phyloP scores from a whole-genome alignment of 2,329 filamentous ascomycete species.

The Amauroascus verrucosus region DNA sequence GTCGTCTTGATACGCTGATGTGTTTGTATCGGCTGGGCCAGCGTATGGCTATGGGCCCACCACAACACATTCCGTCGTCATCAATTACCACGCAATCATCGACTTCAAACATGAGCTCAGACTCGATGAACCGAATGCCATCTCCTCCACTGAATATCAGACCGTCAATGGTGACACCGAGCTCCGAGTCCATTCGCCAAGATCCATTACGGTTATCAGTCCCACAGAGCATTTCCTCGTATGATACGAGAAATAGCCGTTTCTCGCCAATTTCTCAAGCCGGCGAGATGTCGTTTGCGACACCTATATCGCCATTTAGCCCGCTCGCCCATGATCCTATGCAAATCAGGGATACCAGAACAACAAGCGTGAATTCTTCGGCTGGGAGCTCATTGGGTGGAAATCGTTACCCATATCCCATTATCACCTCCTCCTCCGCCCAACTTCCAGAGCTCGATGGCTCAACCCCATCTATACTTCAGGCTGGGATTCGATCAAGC shows the following conservation, averaged over 20 bases:
- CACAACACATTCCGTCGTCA: background rate
- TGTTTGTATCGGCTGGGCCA: slow-evolving; percentile 30
- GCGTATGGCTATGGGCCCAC: slow-evolving; percentile 18
- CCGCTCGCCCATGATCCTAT: background rate
- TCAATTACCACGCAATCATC: slow-evolving; percentile 4
- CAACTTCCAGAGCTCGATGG: slow-evolving; percentile 4
- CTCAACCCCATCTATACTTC: background rate
- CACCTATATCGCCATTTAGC: slow-evolving; percentile 1
- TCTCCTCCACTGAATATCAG: background rate
- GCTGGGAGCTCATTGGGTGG: background rate
- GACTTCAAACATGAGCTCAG: background rate
- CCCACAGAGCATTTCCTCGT: slow-evolving; percentile 1
- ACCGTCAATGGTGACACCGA: background rate
- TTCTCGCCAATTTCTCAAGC: background rate
- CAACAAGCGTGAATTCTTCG: slow-evolving; percentile 5
- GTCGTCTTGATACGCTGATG: slow-evolving; percentile 27
- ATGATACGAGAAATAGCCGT: background rate
- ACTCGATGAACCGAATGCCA: background rate
- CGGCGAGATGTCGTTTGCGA: background rate
- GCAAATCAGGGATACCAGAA: background rate
- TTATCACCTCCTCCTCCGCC: background rate
- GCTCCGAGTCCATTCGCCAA: background rate
- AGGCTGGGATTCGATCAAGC: background rate
- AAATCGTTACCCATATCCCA: background rate
- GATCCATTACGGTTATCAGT: background rate